phyloP scores from a whole-genome alignment of 2,329 filamentous ascomycete species.

The Colletotrichum musicola region DNA sequence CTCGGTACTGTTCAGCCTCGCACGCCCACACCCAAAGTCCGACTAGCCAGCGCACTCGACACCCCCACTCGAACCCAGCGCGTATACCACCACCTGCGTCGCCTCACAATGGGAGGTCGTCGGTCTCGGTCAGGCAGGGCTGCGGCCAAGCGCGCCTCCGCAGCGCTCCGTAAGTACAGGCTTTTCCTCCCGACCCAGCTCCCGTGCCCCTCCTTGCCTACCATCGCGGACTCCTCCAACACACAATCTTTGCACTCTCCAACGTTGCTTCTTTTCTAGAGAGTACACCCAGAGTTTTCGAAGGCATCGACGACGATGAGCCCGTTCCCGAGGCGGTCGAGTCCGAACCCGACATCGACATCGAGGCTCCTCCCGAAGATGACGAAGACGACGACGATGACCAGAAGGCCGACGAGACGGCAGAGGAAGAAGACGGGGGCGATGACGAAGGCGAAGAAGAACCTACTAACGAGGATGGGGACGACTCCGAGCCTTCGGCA shows the following conservation, averaged over 20 bases:
- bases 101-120: constrained; percentile 31
- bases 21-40: constrained; percentile 6
- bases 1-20: constrained; percentile 29
- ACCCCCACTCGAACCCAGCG: constrained; percentile 1
- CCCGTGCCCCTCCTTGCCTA: constrained; percentile 19
- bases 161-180: constrained; percentile 61
- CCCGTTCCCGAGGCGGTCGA: constrained; percentile 51
- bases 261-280: constrained; percentile 46
- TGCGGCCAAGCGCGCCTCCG: constrained; percentile 65
- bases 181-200: constrained; percentile 1
- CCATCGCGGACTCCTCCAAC: not conserved
- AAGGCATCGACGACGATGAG: constrained; percentile 54
- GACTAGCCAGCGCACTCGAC: not conserved
- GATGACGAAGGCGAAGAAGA: constrained; percentile 66
- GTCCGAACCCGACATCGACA: constrained; percentile 43
- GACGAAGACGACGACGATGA: constrained; percentile 61
- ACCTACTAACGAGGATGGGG: constrained; percentile 57
- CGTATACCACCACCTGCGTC: not conserved
- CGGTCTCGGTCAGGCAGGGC: constrained; percentile 62
- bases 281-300: constrained; percentile 57
- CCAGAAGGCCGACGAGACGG: constrained; percentile 51
- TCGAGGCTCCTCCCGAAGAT: constrained; percentile 41
- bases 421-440: constrained; percentile 63
- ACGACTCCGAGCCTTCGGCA: constrained; percentile 53
- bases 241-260: not conserved